A percentile compares a stretch with the other conserved stretches of the same genome.
These are phyloP conservation scores for Xylaria cubensis DNA, from an alignment of 495 filamentous ascomycete genomes.

Conservation along the genomic window DNA sequence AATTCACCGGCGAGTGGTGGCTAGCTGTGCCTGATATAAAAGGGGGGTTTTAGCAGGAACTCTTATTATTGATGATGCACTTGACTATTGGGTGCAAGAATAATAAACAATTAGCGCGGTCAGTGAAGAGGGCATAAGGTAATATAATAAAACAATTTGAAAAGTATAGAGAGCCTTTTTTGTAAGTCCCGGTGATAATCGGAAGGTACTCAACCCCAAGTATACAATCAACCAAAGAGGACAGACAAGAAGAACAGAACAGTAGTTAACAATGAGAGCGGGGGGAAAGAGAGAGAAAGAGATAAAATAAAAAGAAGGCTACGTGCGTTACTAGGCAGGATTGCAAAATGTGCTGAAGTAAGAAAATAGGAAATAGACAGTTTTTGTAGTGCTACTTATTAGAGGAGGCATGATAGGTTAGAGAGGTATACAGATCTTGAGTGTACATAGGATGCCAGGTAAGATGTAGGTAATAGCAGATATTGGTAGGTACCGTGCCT, in stretches of 20 bases:
- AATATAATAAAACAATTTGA: background rate
- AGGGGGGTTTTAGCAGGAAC: background rate
- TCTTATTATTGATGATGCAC: slow-evolving; percentile 3
- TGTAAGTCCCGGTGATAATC: background rate
- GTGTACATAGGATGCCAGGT: slow-evolving; percentile 1
- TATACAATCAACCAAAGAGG: background rate
- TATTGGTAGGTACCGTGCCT: slow-evolving; percentile 3
- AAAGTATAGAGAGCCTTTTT: background rate
- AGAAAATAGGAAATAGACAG: slow-evolving; percentile 15
- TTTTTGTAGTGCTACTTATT: slow-evolving; percentile 13
- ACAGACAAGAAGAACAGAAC: background rate
- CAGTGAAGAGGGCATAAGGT: slow-evolving; percentile 19
- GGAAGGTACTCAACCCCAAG: background rate
- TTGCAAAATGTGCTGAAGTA: slow-evolving; percentile 23
- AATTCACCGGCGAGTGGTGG: slow-evolving; percentile 1
- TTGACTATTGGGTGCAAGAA: slow-evolving; percentile 20
- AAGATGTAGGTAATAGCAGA: background rate
- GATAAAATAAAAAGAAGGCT: slow-evolving; percentile 22
- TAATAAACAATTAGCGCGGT: slow-evolving; percentile 22
- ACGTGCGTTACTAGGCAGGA: slow-evolving; percentile 18
- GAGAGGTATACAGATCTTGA: slow-evolving; percentile 17
- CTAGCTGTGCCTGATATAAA: background rate
- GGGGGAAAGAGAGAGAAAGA: slow-evolving; percentile 9
- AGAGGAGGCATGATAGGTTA: slow-evolving; percentile 9
- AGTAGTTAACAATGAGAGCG: background rate